Evolutionary conservation across 2,329 filamentous ascomycete genomes (phyloP), one percentile per base, ranked within the genome.

Genomic region (Cylindrodendrum hubeiense): DNA sequence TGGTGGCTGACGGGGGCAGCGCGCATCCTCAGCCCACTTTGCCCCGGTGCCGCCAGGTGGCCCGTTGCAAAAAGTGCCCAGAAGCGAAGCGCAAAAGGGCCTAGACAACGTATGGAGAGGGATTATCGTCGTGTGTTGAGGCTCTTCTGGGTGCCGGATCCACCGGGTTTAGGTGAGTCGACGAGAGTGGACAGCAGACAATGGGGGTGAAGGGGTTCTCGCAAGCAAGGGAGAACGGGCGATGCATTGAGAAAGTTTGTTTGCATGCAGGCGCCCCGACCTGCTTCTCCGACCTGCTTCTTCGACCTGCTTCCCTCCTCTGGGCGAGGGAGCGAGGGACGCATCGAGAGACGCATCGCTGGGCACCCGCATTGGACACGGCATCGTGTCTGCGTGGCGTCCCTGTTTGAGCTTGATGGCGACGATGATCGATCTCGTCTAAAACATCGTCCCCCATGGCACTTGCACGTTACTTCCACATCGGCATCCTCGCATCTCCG

Each of bases 101-200:
- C n/a, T 17, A 17, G 6, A 15, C 4, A 7, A n/a, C 13, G 6
- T 17, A 17, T 33, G 17, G 43, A 33, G 46, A 39, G 43, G 43
- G 30, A 39, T 58, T 50, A 33, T 21, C 51, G 51, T 54, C 21
- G 17, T 43, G 17, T 19, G 30, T 43, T 54, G 54, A 43, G 60
- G 60, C 60, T 63, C 60, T 63, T 63, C 49, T 54, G 37, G 26
- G 24, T 26, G 19, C 41, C 17, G 49, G 60, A 52, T 59, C 49
- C 60, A 59, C 54, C 44, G 21, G 21, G 7, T 13, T 39, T 26
- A 19, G 17, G 46, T 44, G 13, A 53, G 41, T 33, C 19, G 19
- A 30, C 24, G n/a, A n/a, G n/a, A n/a, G n/a, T n/a, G n/a, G n/a
- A n/a, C n/a, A n/a, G n/a, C n/a, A n/a, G n/a, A n/a, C n/a, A n/a